Percentiles rank a stretch among this genome's conserved stretches.
phyloP scores from a whole-genome alignment of 164 flowering plant genomes.

The Houttuynia cordata region DNA sequence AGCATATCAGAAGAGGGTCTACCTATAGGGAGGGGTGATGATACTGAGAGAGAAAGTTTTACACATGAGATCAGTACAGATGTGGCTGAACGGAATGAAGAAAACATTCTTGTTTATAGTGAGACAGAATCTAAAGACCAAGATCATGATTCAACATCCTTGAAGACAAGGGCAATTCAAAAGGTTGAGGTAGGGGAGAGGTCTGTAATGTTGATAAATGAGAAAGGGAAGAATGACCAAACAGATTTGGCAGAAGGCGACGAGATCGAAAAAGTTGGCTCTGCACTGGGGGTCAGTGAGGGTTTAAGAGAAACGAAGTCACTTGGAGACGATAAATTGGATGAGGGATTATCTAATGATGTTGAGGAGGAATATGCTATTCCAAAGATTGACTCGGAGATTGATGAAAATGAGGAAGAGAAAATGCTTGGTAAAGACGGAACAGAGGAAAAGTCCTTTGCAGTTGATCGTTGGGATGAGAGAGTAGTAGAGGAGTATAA shows the following conservation, averaged over 20 bases:
- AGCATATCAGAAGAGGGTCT: constrained; percentile 4
- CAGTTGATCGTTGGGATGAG: constrained; percentile 10
- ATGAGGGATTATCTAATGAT: background rate
- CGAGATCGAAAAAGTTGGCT: background rate
- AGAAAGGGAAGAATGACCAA: background rate
- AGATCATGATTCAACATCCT: too few relatives aligned
- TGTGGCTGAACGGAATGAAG: background rate
- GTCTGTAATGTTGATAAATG: background rate
- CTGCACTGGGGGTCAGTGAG: background rate
- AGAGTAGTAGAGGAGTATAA: constrained; percentile 5
- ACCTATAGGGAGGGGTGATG: constrained; percentile 5
- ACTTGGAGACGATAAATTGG: too few relatives aligned
- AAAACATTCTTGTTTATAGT: background rate
- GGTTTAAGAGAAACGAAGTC: too few relatives aligned
- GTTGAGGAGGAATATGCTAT: background rate
- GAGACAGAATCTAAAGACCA: too few relatives aligned
- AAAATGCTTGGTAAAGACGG: constrained; percentile 6
- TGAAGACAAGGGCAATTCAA: too few relatives aligned
- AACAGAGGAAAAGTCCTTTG: constrained; percentile 6
- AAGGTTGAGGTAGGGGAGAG: background rate
- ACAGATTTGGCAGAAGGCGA: background rate
- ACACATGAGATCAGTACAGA: constrained; percentile 9
- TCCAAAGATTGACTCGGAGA: background rate
- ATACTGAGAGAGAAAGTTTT: constrained; percentile 19
- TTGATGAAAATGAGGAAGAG: background rate